A percentile compares a stretch with the other conserved stretches of the same genome.
phyloP scores from a whole-genome alignment of 805 yeast genomes.

The Ogataea haglerorum region DNA sequence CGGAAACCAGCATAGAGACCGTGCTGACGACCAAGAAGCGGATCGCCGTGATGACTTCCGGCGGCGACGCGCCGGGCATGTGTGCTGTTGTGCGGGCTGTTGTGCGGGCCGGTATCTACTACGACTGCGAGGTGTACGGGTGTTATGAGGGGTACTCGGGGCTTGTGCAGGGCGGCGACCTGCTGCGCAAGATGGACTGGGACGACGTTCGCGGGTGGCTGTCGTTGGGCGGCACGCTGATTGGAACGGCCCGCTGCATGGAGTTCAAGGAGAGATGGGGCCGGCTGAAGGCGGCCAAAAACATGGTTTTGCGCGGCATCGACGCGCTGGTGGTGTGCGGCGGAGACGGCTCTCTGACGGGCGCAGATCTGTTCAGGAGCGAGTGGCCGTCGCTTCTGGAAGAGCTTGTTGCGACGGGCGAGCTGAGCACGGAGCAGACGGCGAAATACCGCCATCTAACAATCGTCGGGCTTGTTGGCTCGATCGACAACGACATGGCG shows the following conservation, averaged over 20 bases:
- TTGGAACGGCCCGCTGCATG: conserved; percentile 93
- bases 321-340: conserved; percentile 96
- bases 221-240: conserved; percentile 89
- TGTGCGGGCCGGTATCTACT: conserved; percentile 83
- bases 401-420: conserved; percentile 59
- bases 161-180: conserved; percentile 76
- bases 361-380: conserved; percentile 89
- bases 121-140: conserved; percentile 88
- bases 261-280: conserved; percentile 86
- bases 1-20: conserved; percentile 7
- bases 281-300: conserved; percentile 75
- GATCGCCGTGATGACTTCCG: conserved; percentile 96
- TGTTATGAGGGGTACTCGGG: conserved; percentile 96
- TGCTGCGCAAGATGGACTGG: conserved; percentile 80
- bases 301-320: conserved; percentile 82
- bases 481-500: conserved; percentile 98
- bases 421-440: conserved; percentile 56
- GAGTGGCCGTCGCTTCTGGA: conserved; percentile 91
- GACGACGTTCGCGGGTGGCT: conserved; percentile 93
- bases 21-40: conserved; percentile 19
- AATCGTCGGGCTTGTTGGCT: conserved; percentile 93
- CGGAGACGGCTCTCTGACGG: conserved; percentile 98
- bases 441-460: conserved; percentile 67
- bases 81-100: conserved; percentile 94
- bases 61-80: conserved; percentile 99